Base-by-base conservation (phyloP, 176 grass and related monocot species). In the Poa annua region DNA sequence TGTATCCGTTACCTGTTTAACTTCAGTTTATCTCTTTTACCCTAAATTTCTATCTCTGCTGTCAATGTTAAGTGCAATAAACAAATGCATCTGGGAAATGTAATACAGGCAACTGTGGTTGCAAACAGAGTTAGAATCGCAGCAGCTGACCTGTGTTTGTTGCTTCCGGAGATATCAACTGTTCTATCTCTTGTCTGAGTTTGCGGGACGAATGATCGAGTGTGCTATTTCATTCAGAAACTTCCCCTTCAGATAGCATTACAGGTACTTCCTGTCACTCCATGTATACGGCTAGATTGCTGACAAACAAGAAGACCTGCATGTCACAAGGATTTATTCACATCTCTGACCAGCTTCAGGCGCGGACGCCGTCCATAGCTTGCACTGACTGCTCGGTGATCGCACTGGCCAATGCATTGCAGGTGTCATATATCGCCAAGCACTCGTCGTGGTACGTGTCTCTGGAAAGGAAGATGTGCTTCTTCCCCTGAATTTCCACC, bases 381-480 rank as follows among this genome's bases (percentile, higher is more conserved):
- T 9, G 2, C 54, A 73, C 35, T 3, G 83, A 38, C 17, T 82
- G 83, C 73, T 89, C 88, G 0, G 47, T 17, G 11, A 82, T 59
- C 7, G 74, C n/a, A 1, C 15, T 32, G 19, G 89, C 76, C 81
- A 91, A 60, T 11, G 83, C 78, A 79, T 80, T 84, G 83, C 79
- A 86, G 34, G 85, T 45, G 52, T 84, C 80, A 2, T 86, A 92
- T 86, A 92, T 92, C 36, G 48, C 80, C 11, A 59, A 64, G 64
- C n/a, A 24, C 41, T 92, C 75, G 38, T 83, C 83, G 39, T 92
- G 90, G 76, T 82, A 92, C 9, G 34, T 57, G 66, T 89, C 87
- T 8, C 90, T 84, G 22, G 56, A 47, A 6, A 92, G 90, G 56
- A 92, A 92, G 11, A 57, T 44, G 74, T 86, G 84, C 21, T 71